Conservation (phyloP, 192 early-diverging fungal species). For the Gorgonomyces haynaldii region DNA sequence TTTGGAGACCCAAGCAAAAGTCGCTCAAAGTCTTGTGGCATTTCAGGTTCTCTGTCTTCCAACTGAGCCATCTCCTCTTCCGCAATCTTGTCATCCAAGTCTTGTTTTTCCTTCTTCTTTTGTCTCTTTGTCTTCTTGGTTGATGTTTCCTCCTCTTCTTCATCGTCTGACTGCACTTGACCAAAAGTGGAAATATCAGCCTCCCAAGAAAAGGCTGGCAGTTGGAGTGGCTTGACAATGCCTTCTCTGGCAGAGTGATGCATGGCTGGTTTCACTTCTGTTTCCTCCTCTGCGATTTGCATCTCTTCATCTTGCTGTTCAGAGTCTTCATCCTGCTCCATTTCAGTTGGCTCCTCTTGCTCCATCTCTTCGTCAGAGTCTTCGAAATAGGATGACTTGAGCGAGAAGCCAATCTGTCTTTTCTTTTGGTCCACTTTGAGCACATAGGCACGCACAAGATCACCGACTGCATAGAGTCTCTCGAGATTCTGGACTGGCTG, state of each 20-base stretch:
- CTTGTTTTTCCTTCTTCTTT: constrained; percentile 48
- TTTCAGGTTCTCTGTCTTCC: constrained; percentile 40
- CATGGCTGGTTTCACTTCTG: not conserved
- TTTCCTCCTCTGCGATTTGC: constrained; percentile 6
- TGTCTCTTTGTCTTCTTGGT: constrained; percentile 39
- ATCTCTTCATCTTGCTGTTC: constrained; percentile 12
- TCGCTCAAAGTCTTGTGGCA: constrained; percentile 81
- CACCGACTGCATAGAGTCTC: constrained; percentile 69
- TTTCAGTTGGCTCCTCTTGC: constrained; percentile 20
- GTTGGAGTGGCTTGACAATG: not conserved
- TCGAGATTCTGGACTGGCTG: constrained; percentile 56
- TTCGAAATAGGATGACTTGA: constrained; percentile 79
- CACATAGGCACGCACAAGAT: constrained; percentile 70
- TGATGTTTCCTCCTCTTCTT: constrained; percentile 17
- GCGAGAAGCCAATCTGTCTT: constrained; percentile 59
- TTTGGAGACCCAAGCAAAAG: constrained; percentile 88
- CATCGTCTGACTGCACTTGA: constrained; percentile 16
- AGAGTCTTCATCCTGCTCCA: constrained; percentile 14
- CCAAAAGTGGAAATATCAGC: not conserved
- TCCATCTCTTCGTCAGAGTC: constrained; percentile 28
- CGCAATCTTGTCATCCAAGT: constrained; percentile 37
- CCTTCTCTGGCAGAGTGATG: not conserved
- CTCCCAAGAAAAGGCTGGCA: constrained; percentile 2
- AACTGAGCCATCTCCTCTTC: constrained; percentile 29
- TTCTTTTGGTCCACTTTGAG: constrained; percentile 60